phyloP scores from a whole-genome alignment of 176 grass and related monocot species.

The Zoysia pacifica region DNA sequence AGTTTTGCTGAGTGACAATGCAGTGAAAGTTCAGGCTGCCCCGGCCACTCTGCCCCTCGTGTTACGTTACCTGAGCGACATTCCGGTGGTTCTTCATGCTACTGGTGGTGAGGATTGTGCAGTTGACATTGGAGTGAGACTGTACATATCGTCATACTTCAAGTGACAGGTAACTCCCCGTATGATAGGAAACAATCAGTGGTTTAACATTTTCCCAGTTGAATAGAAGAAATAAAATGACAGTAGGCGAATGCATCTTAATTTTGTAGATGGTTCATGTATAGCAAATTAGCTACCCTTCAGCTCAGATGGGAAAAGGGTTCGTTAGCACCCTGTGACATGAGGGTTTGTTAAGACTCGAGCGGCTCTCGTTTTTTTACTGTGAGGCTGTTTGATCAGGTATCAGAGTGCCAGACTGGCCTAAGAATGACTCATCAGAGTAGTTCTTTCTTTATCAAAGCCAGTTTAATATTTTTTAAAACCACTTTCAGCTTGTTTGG shows the following conservation, averaged over 20 bases:
- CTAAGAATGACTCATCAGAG: background rate
- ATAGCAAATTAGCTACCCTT: constrained; percentile 26
- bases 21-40: constrained; percentile 39
- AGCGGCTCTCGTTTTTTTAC: constrained; percentile 47
- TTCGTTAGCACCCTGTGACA: constrained; percentile 20
- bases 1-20: constrained; percentile 33
- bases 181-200: constrained; percentile 8
- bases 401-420: constrained; percentile 27
- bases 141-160: constrained; percentile 81
- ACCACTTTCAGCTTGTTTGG: constrained; percentile 34
- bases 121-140: constrained; percentile 64
- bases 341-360: constrained; percentile 17
- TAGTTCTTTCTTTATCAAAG: background rate
- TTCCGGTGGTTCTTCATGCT: constrained; percentile 84
- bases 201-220: constrained; percentile 31
- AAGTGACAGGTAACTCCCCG: constrained; percentile 37
- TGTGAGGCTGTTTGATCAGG: constrained; percentile 40
- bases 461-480: constrained; percentile 5
- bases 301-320: background rate
- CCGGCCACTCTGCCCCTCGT: constrained; percentile 76
- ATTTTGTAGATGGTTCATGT: constrained; percentile 44
- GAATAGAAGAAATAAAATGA: constrained; percentile 35
- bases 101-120: constrained; percentile 68
- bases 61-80: constrained; percentile 60
- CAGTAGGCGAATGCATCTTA: constrained; percentile 23